These are phyloP conservation scores for Kwoniella sp. DNA, from an alignment of 768 basidiomycete genomes.

Conservation along the genomic window DNA sequence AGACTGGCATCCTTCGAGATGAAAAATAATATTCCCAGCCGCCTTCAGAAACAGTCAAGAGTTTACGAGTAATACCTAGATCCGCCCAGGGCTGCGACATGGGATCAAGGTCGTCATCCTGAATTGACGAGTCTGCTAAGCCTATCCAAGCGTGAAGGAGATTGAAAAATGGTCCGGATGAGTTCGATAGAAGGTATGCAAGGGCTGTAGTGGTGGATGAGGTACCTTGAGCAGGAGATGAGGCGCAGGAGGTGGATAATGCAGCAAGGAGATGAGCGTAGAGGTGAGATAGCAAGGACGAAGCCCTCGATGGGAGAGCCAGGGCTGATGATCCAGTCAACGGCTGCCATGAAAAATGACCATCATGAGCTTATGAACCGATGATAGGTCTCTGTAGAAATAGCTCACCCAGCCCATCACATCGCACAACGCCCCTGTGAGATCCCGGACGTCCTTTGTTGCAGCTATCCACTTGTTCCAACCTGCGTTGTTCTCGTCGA, in stretches of 20 bases:
- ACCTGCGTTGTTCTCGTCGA: conserved; percentile 3
- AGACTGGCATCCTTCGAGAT: conserved; percentile 38
- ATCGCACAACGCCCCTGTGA: conserved; percentile 30
- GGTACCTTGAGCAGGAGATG: background rate
- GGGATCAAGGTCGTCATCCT: conserved; percentile 27
- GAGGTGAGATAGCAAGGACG: conserved; percentile 35
- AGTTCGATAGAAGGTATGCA: conserved; percentile 36
- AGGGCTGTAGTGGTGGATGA: conserved; percentile 20
- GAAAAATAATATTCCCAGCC: conserved; percentile 41
- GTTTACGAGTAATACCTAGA: conserved; percentile 39
- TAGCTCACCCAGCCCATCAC: conserved; percentile 42
- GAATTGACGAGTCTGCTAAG: conserved; percentile 15
- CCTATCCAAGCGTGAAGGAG: conserved; percentile 46
- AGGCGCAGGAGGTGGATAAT: background rate
- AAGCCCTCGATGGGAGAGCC: conserved; percentile 30
- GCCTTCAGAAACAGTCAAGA: background rate
- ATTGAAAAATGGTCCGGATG: conserved; percentile 30
- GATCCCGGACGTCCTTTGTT: conserved; percentile 27
- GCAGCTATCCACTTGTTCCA: conserved; percentile 32
- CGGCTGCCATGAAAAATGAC: conserved; percentile 22
- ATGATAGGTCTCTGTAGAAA: background rate
- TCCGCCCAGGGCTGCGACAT: conserved; percentile 45
- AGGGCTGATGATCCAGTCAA: conserved; percentile 12
- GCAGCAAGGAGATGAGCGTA: conserved; percentile 34
- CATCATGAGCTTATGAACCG: background rate